Evolutionary conservation across 176 grass and related monocot genomes (phyloP).

Genomic region (Chloris gayana): DNA sequence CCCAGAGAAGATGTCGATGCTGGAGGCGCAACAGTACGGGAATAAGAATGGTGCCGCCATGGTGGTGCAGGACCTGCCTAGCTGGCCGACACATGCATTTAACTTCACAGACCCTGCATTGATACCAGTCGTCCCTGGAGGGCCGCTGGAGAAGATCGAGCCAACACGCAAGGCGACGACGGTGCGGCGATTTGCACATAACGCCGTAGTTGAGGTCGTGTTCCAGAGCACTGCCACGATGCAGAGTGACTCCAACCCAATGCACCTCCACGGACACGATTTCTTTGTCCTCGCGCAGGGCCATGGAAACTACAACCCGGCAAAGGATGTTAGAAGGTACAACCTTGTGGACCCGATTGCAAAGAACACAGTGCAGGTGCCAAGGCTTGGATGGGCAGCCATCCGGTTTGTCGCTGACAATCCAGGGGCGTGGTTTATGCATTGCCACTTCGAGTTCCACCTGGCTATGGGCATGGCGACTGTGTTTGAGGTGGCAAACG

Average conservation of each 20-base stretch:
- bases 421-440: slow-evolving; percentile 33
- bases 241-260: slow-evolving; percentile 50
- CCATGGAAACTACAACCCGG: slow-evolving; percentile 28
- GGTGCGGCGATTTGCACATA: slow-evolving; percentile 1
- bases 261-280: slow-evolving; percentile 51
- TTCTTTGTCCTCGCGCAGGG: slow-evolving; percentile 10
- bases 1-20: not conserved
- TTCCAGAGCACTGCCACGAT: slow-evolving; percentile 48
- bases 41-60: not conserved
- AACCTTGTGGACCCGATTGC: slow-evolving; percentile 27
- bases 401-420: slow-evolving; percentile 39
- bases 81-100: not conserved
- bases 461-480: not conserved
- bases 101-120: not conserved
- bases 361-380: slow-evolving; percentile 32
- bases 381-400: slow-evolving; percentile 23
- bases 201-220: not conserved
- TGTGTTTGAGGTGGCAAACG: too few relatives aligned
- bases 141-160: not conserved
- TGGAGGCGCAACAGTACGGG: not conserved
- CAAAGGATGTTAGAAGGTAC: slow-evolving; percentile 29
- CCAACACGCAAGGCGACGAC: not conserved
- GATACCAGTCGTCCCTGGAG: not conserved
- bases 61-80: not conserved
- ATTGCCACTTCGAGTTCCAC: not conserved